A percentile compares a stretch with the other conserved stretches of the same genome.
Conservation (phyloP, 2,329 filamentous ascomycete genomes). For the Colletotrichum plurivorum region DNA sequence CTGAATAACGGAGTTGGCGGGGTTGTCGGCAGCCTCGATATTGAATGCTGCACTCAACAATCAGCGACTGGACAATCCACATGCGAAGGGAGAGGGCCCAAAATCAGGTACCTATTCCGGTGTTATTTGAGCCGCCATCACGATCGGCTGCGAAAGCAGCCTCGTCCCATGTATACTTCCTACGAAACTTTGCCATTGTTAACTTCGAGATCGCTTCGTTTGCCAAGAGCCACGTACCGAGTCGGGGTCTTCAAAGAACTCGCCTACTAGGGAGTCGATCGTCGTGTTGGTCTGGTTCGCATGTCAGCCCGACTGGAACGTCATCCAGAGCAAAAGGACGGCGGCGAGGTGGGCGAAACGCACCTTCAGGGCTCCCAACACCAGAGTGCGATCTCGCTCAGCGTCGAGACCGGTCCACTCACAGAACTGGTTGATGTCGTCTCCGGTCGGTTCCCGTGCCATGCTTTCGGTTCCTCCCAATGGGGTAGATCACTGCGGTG, state of each 20-base stretch:
- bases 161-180: slow-evolving; percentile 71
- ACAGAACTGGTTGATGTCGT: slow-evolving; percentile 55
- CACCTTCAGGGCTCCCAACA: slow-evolving; percentile 60
- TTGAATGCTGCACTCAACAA: slow-evolving; percentile 62
- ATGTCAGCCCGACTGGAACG: slow-evolving; percentile 4
- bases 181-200: slow-evolving; percentile 55
- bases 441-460: slow-evolving; percentile 52
- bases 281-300: slow-evolving; percentile 59
- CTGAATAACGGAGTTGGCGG: slow-evolving; percentile 57
- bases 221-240: slow-evolving; percentile 34
- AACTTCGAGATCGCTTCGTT: slow-evolving; percentile 12
- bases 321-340: not conserved
- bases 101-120: slow-evolving; percentile 59
- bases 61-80: slow-evolving; percentile 2
- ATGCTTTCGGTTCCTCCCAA: slow-evolving; percentile 42
- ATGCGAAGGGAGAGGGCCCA: not conserved
- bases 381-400: slow-evolving; percentile 54
- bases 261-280: slow-evolving; percentile 63
- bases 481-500: not conserved
- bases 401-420: slow-evolving; percentile 57
- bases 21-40: slow-evolving; percentile 65
- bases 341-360: slow-evolving; percentile 9
- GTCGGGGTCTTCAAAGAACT: slow-evolving; percentile 65
- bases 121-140: slow-evolving; percentile 61
- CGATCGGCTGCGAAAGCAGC: slow-evolving; percentile 65